Evolutionary conservation across 1,284 basidiomycete species (phyloP).

Genomic region (Ceratobasidium sp.): DNA sequence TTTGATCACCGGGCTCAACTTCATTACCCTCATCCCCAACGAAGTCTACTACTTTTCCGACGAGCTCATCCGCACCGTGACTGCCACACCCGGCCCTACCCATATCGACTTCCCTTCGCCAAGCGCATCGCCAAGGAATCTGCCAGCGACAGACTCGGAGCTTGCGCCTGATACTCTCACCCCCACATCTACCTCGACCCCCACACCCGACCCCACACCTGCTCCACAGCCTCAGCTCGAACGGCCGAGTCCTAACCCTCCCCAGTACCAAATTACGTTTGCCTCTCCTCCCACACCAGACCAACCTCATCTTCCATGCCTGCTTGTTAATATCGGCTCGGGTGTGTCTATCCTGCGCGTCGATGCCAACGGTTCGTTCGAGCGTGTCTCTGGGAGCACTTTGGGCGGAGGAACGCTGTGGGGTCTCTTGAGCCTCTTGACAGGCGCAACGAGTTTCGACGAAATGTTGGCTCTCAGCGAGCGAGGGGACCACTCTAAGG

Average conservation of each 20-base stretch:
- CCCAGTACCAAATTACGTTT: constrained; percentile 89
- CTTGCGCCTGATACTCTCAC: background rate
- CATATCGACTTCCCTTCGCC: constrained; percentile 42
- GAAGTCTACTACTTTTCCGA: constrained; percentile 99
- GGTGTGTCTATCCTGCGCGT: constrained; percentile 98
- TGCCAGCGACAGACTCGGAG: constrained; percentile 26
- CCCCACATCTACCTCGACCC: constrained; percentile 27
- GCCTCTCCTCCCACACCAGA: constrained; percentile 64
- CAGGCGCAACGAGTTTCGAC: constrained; percentile 95
- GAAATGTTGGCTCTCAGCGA: constrained; percentile 98
- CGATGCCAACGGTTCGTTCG: constrained; percentile 93
- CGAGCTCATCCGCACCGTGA: constrained; percentile 87
- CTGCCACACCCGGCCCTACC: constrained; percentile 62
- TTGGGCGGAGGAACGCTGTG: constrained; percentile 99
- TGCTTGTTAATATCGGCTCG: constrained; percentile 98
- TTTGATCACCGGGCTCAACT: constrained; percentile 95
- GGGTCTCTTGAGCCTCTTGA: constrained; percentile 94
- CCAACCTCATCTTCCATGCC: constrained; percentile 92
- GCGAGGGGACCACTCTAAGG: constrained; percentile 89
- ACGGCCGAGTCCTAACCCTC: constrained; percentile 92
- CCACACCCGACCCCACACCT: background rate
- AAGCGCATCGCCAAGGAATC: constrained; percentile 34
- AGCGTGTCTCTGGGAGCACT: constrained; percentile 97
- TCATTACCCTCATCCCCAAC: constrained; percentile 95
- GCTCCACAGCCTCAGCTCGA: constrained; percentile 61